A percentile compares a stretch with the other conserved stretches of the same genome.
These are phyloP conservation scores for Colletotrichum nymphaeae DNA, from an alignment of 2,329 filamentous ascomycete species.

Conservation along the genomic window DNA sequence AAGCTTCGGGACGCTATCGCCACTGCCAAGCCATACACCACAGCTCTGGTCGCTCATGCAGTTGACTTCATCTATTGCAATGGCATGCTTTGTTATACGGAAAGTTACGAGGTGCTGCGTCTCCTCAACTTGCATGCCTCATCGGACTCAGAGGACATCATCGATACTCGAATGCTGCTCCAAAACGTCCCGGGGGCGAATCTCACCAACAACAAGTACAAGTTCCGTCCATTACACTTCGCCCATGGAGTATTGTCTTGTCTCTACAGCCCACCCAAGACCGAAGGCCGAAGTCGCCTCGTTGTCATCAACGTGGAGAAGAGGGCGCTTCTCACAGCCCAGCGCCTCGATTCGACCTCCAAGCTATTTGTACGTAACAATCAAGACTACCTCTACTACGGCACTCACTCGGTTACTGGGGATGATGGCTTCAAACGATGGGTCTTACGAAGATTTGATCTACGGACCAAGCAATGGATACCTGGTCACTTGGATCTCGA, in stretches of 20 bases:
- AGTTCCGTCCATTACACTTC: conserved; percentile 67
- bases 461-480: conserved; percentile 54
- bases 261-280: conserved; percentile 58
- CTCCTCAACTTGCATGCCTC: conserved; percentile 68
- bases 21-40: conserved; percentile 70
- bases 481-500: conserved; percentile 62
- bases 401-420: conserved; percentile 67
- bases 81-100: conserved; percentile 73
- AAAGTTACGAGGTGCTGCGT: conserved; percentile 59
- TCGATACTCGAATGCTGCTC: conserved; percentile 50
- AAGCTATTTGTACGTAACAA: conserved; percentile 78
- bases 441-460: conserved; percentile 66
- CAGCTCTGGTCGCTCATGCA: conserved; percentile 68
- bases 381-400: conserved; percentile 70
- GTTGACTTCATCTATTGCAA: conserved; percentile 71
- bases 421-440: conserved; percentile 70
- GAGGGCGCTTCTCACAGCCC: conserved; percentile 52
- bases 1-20: conserved; percentile 71
- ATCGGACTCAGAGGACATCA: conserved; percentile 61
- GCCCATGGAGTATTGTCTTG: conserved; percentile 68
- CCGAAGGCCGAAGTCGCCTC: conserved; percentile 58
- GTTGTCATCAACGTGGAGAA: conserved; percentile 59
- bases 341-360: conserved; percentile 56
- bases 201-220: conserved; percentile 48
- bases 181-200: neutral